Evolutionary conservation across 1,284 basidiomycete genomes (phyloP).

Genomic region (Cronartium quercuum): DNA sequence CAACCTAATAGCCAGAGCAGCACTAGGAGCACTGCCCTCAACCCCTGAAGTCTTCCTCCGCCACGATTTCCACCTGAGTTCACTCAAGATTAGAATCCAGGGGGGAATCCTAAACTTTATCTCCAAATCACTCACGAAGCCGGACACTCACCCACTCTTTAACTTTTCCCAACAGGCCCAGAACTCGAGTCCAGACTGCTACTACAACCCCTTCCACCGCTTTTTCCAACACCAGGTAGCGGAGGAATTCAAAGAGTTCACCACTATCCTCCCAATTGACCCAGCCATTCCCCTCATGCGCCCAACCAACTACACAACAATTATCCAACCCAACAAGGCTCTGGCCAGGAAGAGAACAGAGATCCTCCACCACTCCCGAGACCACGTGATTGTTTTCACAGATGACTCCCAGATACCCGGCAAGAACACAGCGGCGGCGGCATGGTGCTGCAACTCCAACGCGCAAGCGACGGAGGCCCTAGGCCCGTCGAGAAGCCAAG

Average conservation of each 20-base stretch:
- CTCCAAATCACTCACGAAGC: neutral
- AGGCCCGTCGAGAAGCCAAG: neutral
- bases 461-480: neutral
- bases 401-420: neutral
- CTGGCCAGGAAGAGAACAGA: neutral
- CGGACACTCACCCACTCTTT: neutral
- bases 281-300: neutral
- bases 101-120: neutral
- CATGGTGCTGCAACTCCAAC: neutral
- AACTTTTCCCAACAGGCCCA: neutral
- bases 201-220: neutral
- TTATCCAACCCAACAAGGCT: neutral
- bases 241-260: neutral
- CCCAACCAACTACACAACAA: neutral
- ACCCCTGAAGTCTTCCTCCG: neutral
- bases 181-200: neutral
- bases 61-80: neutral
- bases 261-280: neutral
- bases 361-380: no score
- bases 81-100: neutral
- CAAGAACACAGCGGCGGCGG: conserved; percentile 1
- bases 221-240: neutral
- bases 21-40: neutral
- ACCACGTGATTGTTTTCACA: neutral
- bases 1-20: neutral